A percentile compares a stretch with the other conserved stretches of the same genome.
These are phyloP conservation scores for Myxozyma geophila DNA, from an alignment of 805 yeast species.

Conservation along the genomic window DNA sequence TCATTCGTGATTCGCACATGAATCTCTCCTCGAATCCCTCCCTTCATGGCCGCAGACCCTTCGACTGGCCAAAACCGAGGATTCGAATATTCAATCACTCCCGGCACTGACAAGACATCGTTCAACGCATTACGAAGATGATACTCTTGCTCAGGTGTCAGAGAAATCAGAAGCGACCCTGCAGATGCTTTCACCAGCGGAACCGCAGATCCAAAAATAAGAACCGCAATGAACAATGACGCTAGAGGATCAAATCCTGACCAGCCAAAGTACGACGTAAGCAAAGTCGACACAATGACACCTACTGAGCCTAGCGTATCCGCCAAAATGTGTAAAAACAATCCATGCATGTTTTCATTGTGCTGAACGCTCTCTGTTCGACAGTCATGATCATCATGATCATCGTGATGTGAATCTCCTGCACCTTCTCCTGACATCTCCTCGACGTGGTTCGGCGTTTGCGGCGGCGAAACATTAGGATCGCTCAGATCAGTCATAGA, in stretches of 20 bases:
- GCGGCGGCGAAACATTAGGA: slow-evolving; percentile 22
- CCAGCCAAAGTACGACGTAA: slow-evolving; percentile 72
- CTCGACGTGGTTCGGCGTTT: not conserved
- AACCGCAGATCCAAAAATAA: slow-evolving; percentile 79
- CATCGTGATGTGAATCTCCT: slow-evolving; percentile 42
- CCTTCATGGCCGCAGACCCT: slow-evolving; percentile 23
- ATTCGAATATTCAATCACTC: slow-evolving; percentile 81
- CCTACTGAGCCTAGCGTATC: slow-evolving; percentile 97
- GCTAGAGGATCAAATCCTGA: slow-evolving; percentile 91
- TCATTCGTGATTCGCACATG: slow-evolving; percentile 76
- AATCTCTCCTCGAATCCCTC: slow-evolving; percentile 67
- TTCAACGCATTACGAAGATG: slow-evolving; percentile 65
- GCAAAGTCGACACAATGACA: slow-evolving; percentile 85
- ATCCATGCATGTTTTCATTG: slow-evolving; percentile 88
- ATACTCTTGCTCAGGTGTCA: slow-evolving; percentile 64
- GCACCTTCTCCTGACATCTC: slow-evolving; percentile 37
- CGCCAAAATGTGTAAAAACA: slow-evolving; percentile 89
- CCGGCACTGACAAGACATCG: slow-evolving; percentile 64
- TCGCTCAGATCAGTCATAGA: slow-evolving; percentile 9
- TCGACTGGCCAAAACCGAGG: slow-evolving; percentile 89
- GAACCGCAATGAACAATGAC: slow-evolving; percentile 79
- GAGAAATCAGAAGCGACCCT: slow-evolving; percentile 65
- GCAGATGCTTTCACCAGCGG: slow-evolving; percentile 86
- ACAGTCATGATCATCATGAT: slow-evolving; percentile 34
- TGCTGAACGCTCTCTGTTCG: slow-evolving; percentile 25